Evolutionary conservation across 1,284 basidiomycete genomes (phyloP).

Genomic region (Dichomitus squalens): DNA sequence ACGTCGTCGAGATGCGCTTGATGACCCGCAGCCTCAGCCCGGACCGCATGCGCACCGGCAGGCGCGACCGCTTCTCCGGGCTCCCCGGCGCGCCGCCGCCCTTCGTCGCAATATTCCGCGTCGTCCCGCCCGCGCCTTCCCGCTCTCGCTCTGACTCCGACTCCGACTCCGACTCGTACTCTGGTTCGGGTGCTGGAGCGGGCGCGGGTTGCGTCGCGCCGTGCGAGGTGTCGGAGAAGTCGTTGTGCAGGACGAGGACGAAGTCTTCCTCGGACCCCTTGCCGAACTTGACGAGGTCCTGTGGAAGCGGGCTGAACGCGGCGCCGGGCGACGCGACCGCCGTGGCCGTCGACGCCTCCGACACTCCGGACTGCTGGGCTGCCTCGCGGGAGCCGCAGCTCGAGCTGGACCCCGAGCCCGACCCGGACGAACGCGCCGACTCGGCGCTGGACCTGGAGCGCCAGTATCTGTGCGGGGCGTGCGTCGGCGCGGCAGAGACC

Average conservation of each 20-base stretch:
- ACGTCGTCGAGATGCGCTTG: slow-evolving; percentile 28
- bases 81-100: slow-evolving; percentile 3
- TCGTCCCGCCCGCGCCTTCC: not conserved
- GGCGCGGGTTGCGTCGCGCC: not conserved
- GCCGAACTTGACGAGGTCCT: slow-evolving; percentile 9
- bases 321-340: not conserved
- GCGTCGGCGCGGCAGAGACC: slow-evolving; percentile 11
- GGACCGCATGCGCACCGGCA: slow-evolving; percentile 25
- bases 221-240: slow-evolving; percentile 17
- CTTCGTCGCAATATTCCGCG: no score
- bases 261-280: slow-evolving; percentile 22
- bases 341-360: not conserved
- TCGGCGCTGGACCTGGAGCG: slow-evolving; percentile 17
- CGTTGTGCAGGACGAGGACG: slow-evolving; percentile 24
- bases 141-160: not conserved
- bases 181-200: no score
- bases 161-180: not conserved
- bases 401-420: not conserved
- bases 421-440: not conserved
- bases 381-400: not conserved
- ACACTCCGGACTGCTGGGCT: not conserved
- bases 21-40: slow-evolving; percentile 24
- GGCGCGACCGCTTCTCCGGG: slow-evolving; percentile 27
- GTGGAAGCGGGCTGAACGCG: slow-evolving; percentile 7
- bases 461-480: slow-evolving; percentile 15